These are phyloP conservation scores for Hibiscus mutabilis DNA, from an alignment of 345 rosid genomes.

Conservation along the genomic window DNA sequence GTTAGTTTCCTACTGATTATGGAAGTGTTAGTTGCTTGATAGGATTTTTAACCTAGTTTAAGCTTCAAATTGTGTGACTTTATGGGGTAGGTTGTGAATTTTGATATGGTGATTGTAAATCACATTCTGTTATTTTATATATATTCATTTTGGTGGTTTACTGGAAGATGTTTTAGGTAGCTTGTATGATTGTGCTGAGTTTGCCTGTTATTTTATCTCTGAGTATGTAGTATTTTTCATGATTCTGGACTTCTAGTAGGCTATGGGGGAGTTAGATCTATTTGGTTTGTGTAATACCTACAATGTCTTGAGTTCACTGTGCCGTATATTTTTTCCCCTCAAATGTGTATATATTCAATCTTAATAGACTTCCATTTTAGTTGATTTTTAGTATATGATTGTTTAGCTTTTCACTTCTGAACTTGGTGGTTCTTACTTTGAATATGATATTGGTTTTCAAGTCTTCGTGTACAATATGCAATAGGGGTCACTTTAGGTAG, in stretches of 20 bases:
- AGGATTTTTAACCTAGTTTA: constrained; percentile 2
- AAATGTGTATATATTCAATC: not conserved
- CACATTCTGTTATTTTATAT: not conserved
- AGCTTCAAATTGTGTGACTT: not conserved
- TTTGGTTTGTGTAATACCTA: not conserved
- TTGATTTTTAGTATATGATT: not conserved
- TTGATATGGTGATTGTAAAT: not conserved
- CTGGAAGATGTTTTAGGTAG: not conserved
- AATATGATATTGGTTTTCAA: not conserved
- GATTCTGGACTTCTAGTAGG: not conserved
- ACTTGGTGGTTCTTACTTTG: not conserved
- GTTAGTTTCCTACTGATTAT: not conserved
- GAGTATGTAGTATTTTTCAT: not conserved
- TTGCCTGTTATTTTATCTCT: not conserved
- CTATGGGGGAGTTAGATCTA: not conserved
- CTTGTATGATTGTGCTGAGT: not conserved
- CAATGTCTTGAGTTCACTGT: not conserved
- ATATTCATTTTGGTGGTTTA: not conserved
- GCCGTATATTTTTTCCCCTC: not conserved
- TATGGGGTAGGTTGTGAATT: constrained; percentile 1
- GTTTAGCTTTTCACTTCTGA: not conserved
- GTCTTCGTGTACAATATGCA: not conserved
- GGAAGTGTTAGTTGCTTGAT: not conserved
- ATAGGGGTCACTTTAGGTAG: not conserved
- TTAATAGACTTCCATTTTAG: not conserved